These are phyloP conservation scores for Akanthomyces lecanii DNA, from an alignment of 2,329 filamentous ascomycete genomes.

Conservation along the genomic window DNA sequence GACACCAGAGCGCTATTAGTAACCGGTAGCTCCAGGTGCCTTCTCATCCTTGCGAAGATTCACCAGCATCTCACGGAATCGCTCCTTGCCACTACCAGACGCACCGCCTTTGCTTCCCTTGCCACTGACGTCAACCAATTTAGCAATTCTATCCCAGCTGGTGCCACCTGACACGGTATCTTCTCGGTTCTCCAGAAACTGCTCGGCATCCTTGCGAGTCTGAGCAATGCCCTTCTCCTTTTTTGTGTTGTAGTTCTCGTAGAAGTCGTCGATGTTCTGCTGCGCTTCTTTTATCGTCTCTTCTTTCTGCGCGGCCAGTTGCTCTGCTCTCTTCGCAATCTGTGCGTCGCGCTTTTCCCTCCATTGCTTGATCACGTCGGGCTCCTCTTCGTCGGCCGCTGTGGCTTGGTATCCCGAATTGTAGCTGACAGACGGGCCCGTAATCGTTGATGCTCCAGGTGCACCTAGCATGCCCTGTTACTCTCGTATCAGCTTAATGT, in stretches of 20 bases:
- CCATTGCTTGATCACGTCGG: constrained; percentile 88
- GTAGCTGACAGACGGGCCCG: constrained; percentile 62
- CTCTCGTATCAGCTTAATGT: constrained; percentile 15
- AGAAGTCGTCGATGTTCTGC: constrained; percentile 96
- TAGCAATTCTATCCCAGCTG: constrained; percentile 97
- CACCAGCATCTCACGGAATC: constrained; percentile 85
- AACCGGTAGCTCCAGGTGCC: constrained; percentile 62
- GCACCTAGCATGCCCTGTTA: constrained; percentile 28
- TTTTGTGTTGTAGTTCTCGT: constrained; percentile 98
- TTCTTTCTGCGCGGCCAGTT: constrained; percentile 75
- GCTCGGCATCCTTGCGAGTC: constrained; percentile 85
- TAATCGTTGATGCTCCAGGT: constrained; percentile 51
- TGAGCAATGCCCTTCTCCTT: constrained; percentile 90
- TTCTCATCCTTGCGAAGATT: constrained; percentile 93
- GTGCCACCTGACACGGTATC: constrained; percentile 93
- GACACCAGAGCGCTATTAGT: constrained; percentile 36
- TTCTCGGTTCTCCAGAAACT: constrained; percentile 83
- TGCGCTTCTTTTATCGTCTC: constrained; percentile 86
- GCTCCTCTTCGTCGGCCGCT: constrained; percentile 69
- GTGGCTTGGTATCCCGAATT: constrained; percentile 59
- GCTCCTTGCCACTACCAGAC: constrained; percentile 87
- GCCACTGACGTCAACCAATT: constrained; percentile 93
- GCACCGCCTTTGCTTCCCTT: constrained; percentile 86
- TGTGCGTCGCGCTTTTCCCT: constrained; percentile 81
- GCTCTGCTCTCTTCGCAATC: constrained; percentile 77